A percentile compares a stretch with the other conserved stretches of the same genome.
These are phyloP conservation scores for Leishmania tropica DNA, from an alignment of 208 protist species.

Conservation along the genomic window DNA sequence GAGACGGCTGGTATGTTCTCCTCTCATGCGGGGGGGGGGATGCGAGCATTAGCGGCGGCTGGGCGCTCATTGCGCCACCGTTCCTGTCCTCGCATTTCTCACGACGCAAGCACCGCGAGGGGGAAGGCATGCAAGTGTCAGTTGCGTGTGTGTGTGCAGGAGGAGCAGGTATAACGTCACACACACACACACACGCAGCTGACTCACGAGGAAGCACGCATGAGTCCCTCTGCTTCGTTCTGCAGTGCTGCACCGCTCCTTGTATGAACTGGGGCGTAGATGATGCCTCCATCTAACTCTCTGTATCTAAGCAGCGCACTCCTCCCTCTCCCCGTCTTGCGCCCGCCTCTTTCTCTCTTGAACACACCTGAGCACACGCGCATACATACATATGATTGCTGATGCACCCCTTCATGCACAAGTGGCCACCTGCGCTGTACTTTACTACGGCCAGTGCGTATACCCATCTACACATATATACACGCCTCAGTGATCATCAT, in stretches of 20 bases:
- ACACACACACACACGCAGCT: neutral
- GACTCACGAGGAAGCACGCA: neutral
- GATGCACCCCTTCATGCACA: neutral
- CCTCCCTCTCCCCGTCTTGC: neutral
- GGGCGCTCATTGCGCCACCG: neutral
- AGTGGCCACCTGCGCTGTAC: neutral
- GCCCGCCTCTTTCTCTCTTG: neutral
- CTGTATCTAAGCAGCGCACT: slow-evolving; percentile 1
- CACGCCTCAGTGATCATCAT: neutral
- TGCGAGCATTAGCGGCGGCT: neutral
- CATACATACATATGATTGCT: neutral
- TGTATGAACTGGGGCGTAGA: neutral
- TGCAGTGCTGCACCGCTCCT: neutral
- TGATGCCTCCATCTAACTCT: neutral
- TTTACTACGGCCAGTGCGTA: neutral
- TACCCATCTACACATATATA: neutral
- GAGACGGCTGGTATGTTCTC: neutral
- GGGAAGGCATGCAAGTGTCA: neutral
- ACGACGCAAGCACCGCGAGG: neutral
- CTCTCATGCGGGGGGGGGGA: neutral
- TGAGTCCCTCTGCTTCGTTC: neutral
- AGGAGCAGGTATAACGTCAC: neutral
- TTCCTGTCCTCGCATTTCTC: neutral
- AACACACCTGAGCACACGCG: neutral
- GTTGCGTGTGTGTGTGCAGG: no score